phyloP scores from a whole-genome alignment of 345 rosid genomes.

The Corchorus capsularis region DNA sequence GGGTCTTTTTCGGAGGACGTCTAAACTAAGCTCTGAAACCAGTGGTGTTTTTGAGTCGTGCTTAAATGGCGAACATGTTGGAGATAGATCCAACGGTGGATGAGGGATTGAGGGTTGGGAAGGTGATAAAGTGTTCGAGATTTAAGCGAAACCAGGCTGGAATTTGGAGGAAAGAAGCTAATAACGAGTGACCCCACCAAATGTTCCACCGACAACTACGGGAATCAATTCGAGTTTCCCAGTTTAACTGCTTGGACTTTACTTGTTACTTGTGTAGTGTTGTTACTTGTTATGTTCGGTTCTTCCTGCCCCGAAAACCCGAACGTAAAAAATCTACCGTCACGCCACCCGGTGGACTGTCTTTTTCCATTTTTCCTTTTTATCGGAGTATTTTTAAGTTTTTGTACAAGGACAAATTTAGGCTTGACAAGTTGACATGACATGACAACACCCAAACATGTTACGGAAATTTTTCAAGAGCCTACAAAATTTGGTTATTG shows the following conservation, averaged over 20 bases:
- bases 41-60: neutral
- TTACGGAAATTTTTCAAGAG: too few relatives aligned
- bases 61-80: neutral
- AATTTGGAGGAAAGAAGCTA: conserved; percentile 11
- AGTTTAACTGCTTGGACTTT: neutral
- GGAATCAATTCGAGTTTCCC: neutral
- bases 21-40: neutral
- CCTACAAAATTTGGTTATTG: too few relatives aligned
- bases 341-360: too few relatives aligned
- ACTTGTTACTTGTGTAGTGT: neutral
- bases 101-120: neutral
- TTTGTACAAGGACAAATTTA: too few relatives aligned
- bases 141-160: conserved; percentile 12
- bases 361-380: too few relatives aligned
- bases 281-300: too few relatives aligned
- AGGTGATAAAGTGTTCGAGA: neutral
- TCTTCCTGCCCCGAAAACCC: too few relatives aligned
- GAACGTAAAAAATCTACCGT: too few relatives aligned
- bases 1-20: conserved; percentile 14
- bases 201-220: conserved; percentile 17
- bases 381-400: too few relatives aligned
- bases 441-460: too few relatives aligned
- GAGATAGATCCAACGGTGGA: conserved; percentile 10
- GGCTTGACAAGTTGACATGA: too few relatives aligned
- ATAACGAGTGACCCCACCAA: neutral